Percentiles rank a stretch among this genome's conserved stretches.
Conservation (phyloP, 768 basidiomycete genomes). For the Sporobolomyces roseus region DNA sequence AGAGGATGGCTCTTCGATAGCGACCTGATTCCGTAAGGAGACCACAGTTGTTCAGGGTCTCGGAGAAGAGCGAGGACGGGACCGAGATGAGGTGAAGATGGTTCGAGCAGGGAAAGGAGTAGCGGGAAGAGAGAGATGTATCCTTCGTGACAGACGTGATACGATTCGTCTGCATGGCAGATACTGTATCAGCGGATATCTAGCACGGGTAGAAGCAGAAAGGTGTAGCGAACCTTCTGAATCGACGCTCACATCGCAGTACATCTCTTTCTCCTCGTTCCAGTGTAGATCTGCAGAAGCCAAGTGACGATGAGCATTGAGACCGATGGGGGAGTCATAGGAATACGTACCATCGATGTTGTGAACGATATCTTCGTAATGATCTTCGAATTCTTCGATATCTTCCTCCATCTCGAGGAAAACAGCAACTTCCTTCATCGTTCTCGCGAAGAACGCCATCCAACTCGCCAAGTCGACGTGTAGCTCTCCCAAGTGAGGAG, state of each 20-base stretch:
- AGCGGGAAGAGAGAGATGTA: conserved; percentile 94
- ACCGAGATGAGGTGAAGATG: conserved; percentile 72
- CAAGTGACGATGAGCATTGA: conserved; percentile 1
- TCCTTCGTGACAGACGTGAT: conserved; percentile 81
- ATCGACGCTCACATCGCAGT: conserved; percentile 82
- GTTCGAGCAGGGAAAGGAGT: conserved; percentile 71
- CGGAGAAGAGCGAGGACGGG: conserved; percentile 73
- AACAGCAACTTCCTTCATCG: conserved; percentile 84
- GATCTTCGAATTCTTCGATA: conserved; percentile 65
- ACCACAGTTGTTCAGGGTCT: conserved; percentile 85
- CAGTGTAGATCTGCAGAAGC: conserved; percentile 73
- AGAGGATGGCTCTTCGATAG: conserved; percentile 81
- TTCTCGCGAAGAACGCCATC: conserved; percentile 93
- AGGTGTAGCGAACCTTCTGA: conserved; percentile 62
- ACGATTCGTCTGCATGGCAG: conserved; percentile 83
- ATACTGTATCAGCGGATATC: too few species aligned
- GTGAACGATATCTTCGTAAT: conserved; percentile 71
- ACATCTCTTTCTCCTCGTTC: conserved; percentile 84
- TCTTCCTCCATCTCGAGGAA: conserved; percentile 86
- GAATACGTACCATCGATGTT: conserved; percentile 72
- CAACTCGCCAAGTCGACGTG: conserved; percentile 90
- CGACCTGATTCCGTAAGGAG: conserved; percentile 80
- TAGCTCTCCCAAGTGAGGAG: conserved; percentile 82
- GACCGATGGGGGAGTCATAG: background rate
- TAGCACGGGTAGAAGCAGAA: too few species aligned